A percentile compares a stretch with the other conserved stretches of the same genome.
phyloP scores from a whole-genome alignment of 345 rosid genomes.

The Erysimum cheiranthoides region DNA sequence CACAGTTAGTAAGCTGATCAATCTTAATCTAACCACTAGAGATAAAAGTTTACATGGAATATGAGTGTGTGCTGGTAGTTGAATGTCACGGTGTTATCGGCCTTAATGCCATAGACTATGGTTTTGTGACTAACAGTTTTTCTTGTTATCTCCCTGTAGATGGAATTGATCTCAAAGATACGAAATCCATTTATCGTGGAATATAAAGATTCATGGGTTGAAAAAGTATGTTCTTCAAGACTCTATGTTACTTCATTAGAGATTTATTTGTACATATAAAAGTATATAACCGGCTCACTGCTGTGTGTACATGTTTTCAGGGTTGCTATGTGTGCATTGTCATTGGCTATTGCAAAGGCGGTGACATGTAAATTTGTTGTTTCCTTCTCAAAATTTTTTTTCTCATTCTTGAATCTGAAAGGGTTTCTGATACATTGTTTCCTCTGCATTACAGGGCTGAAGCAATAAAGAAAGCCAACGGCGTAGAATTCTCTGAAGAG shows the following conservation, averaged over 20 bases:
- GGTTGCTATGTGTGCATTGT: conserved; percentile 99
- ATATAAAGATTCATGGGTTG: conserved; percentile 99
- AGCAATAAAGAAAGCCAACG: conserved; percentile 93
- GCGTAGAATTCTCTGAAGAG: conserved; percentile 84
- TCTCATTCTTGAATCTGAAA: conserved; percentile 16
- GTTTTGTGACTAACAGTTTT: conserved; percentile 22
- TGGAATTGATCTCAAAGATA: conserved; percentile 92
- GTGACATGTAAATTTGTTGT: conserved; percentile 83
- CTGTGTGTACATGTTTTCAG: conserved; percentile 57
- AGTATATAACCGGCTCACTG: conserved; percentile 12
- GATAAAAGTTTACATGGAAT: conserved; percentile 2
- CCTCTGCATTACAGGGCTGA: conserved; percentile 69
- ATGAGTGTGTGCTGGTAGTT: background rate
- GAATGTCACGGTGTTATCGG: background rate
- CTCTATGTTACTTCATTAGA: background rate
- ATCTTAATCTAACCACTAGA: background rate
- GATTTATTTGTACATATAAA: background rate
- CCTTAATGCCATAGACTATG: background rate
- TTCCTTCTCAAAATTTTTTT: conserved; percentile 35
- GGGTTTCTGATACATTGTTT: conserved; percentile 34
- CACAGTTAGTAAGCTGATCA: conserved; percentile 1
- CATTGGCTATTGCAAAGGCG: conserved; percentile 97
- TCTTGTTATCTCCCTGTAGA: conserved; percentile 54
- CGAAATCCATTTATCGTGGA: conserved; percentile 93
- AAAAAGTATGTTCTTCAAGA: conserved; percentile 63